phyloP scores from a whole-genome alignment of 2,329 filamentous ascomycete genomes.

The Intubia oerlemansii region DNA sequence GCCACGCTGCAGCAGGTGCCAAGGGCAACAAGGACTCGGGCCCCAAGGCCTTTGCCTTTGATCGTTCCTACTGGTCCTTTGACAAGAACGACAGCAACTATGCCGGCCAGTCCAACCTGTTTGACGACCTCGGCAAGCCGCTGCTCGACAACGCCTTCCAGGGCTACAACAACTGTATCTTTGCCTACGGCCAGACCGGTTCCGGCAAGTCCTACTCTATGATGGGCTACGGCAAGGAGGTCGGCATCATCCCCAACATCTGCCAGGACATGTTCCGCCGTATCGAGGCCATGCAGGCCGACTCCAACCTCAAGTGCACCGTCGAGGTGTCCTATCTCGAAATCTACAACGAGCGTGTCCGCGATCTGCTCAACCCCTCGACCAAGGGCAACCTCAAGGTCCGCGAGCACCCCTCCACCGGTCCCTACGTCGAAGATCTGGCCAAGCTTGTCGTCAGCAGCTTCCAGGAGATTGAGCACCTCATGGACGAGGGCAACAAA shows the following conservation, averaged over 20 bases:
- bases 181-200: slow-evolving; percentile 94
- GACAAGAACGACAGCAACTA: slow-evolving; percentile 62
- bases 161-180: slow-evolving; percentile 97
- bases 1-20: slow-evolving; percentile 27
- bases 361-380: slow-evolving; percentile 65
- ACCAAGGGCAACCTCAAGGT: slow-evolving; percentile 66
- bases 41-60: slow-evolving; percentile 81
- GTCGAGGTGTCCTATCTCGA: slow-evolving; percentile 98
- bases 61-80: slow-evolving; percentile 98
- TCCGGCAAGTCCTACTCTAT: slow-evolving; percentile 98
- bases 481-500: slow-evolving; percentile 99
- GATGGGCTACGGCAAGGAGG: slow-evolving; percentile 62
- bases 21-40: slow-evolving; percentile 45
- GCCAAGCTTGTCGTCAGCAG: slow-evolving; percentile 85
- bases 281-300: slow-evolving; percentile 55
- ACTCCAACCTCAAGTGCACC: slow-evolving; percentile 86
- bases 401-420: slow-evolving; percentile 82
- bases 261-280: slow-evolving; percentile 92
- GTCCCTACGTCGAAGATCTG: slow-evolving; percentile 90
- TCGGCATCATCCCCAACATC: slow-evolving; percentile 81
- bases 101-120: slow-evolving; percentile 79
- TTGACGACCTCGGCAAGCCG: slow-evolving; percentile 83
- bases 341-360: slow-evolving; percentile 98
- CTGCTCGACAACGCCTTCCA: slow-evolving; percentile 99
- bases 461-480: slow-evolving; percentile 84